Evolutionary conservation across 495 filamentous ascomycete genomes (phyloP).

Genomic region (Gamarada debralockiae): DNA sequence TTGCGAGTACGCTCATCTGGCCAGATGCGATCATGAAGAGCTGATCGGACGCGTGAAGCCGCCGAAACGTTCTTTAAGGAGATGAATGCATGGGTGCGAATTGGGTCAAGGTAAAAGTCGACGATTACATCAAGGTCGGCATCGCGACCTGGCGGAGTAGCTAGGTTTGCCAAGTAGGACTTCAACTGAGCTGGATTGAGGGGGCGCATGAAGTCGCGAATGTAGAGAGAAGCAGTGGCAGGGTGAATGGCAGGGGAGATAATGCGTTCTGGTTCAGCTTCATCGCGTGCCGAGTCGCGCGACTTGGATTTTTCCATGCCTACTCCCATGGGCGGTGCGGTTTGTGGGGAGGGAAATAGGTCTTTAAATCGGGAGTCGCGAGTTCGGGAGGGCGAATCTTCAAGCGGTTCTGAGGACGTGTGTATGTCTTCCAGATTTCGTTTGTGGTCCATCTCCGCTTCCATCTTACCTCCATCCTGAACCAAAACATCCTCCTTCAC

Average conservation of each 20-base stretch:
- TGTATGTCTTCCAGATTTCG: not conserved
- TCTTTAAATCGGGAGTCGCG: conserved; percentile 50
- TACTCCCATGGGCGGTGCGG: conserved; percentile 5
- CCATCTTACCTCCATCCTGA: not conserved
- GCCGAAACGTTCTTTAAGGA: conserved; percentile 61
- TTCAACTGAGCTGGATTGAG: conserved; percentile 61
- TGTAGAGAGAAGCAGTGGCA: conserved; percentile 83
- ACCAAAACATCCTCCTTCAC: not conserved
- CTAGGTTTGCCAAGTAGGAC: conserved; percentile 63
- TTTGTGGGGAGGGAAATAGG: conserved; percentile 34
- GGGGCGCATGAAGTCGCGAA: conserved; percentile 87
- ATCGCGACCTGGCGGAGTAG: conserved; percentile 49
- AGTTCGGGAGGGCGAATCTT: conserved; percentile 6
- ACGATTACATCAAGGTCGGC: conserved; percentile 51
- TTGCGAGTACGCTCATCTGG: conserved; percentile 84
- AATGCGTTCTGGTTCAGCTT: conserved; percentile 23
- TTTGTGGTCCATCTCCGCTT: not conserved
- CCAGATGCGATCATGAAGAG: conserved; percentile 76
- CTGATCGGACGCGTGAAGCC: conserved; percentile 73
- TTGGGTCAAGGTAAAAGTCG: conserved; percentile 74
- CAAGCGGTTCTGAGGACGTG: not conserved
- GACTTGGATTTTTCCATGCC: conserved; percentile 5
- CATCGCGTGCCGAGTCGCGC: conserved; percentile 8
- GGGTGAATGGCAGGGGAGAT: conserved; percentile 72
- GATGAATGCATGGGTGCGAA: conserved; percentile 85